Evolutionary conservation across 768 basidiomycete genomes (phyloP).

Genomic region (Crucibulum laeve): DNA sequence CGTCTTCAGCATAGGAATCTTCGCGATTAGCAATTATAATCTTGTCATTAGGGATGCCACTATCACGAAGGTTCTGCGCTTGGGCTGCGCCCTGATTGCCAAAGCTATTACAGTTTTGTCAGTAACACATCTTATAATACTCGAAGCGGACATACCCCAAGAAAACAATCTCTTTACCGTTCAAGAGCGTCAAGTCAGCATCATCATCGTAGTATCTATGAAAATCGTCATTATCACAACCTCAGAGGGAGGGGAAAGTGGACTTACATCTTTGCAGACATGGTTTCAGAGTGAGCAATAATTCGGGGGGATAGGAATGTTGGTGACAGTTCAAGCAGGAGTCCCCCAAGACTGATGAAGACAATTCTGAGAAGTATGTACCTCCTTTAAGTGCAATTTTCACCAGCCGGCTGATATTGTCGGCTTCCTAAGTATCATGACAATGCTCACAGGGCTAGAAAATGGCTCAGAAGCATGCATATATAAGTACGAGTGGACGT

Average conservation of each 20-base stretch:
- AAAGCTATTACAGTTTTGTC: slow-evolving; percentile 31
- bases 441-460: no score
- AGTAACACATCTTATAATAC: not conserved
- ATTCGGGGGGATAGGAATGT: not conserved
- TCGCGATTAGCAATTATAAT: slow-evolving; percentile 56
- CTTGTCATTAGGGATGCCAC: slow-evolving; percentile 56
- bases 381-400: no score
- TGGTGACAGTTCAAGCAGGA: not conserved
- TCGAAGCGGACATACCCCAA: slow-evolving; percentile 38
- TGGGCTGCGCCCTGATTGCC: slow-evolving; percentile 67
- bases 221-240: not conserved
- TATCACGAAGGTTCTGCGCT: slow-evolving; percentile 62
- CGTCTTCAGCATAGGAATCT: slow-evolving; percentile 55
- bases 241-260: not conserved
- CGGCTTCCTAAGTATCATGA: no score
- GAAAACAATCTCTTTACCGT: slow-evolving; percentile 53
- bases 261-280: slow-evolving; percentile 55
- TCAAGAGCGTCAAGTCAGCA: slow-evolving; percentile 45
- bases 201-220: slow-evolving; percentile 57
- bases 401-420: no score
- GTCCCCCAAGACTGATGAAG: no score
- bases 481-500: no score
- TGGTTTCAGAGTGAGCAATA: slow-evolving; percentile 11
- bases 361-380: no score
- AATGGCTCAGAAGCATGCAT: no score